phyloP scores from a whole-genome alignment of 2,329 filamentous ascomycete species.

The Microsporum canis region DNA sequence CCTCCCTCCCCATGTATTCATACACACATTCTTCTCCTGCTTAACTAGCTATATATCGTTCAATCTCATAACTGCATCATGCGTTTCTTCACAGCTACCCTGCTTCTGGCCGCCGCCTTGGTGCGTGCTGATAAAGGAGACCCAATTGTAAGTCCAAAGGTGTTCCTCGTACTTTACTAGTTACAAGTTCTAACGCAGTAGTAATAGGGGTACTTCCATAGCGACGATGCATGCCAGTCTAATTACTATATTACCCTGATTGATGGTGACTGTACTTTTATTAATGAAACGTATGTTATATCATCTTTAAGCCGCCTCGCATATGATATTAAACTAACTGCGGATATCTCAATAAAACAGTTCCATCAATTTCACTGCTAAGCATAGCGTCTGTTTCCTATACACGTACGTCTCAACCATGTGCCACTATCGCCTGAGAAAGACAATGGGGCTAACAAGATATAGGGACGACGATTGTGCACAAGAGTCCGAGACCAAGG shows the following conservation, averaged over 20 bases:
- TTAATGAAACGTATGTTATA: background rate
- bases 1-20: too few relatives aligned
- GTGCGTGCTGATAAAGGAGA: background rate
- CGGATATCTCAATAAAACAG: background rate
- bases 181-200: too few relatives aligned
- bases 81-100: background rate
- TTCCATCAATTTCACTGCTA: background rate
- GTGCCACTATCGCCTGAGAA: too few relatives aligned
- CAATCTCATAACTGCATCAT: background rate
- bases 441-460: background rate
- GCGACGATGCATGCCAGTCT: background rate
- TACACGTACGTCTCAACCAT: background rate
- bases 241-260: background rate
- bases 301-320: too few relatives aligned
- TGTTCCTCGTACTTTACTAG: background rate
- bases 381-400: background rate
- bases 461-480: background rate
- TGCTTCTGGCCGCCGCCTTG: background rate
- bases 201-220: background rate
- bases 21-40: background rate
- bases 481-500: background rate
- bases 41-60: background rate
- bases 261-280: background rate
- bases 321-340: too few relatives aligned
- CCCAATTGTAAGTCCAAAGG: background rate